Evolutionary conservation across 306 rosid genomes (phyloP), one percentile per base, ranked within the genome.

Genomic region (Parietaria judaica): DNA sequence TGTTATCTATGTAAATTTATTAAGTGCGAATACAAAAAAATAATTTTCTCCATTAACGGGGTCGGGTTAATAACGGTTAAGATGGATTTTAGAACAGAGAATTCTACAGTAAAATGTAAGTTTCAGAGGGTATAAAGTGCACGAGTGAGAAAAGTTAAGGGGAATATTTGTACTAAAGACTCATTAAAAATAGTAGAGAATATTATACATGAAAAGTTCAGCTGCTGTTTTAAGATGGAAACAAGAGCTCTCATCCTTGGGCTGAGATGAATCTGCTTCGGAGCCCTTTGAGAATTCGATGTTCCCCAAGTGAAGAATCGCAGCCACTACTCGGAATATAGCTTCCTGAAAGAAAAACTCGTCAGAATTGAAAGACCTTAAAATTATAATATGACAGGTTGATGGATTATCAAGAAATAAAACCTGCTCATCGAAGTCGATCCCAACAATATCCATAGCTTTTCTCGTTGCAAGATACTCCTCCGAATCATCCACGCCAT

Each of bases 381-480:
- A 34, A 37, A 46, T 49, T 39, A 12, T 3, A 61, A 55, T 49
- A 71, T 37, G 52, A 16, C 57, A 17, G 36, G 51, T 6, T 6
- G 36, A 55, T 58, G 51, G 56, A 68, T 59, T 60, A 58, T 51
- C 61, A 56, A 74, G 58, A 79, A 54, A 67, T n/a, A 34, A 51
- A 61, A 88, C 98, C 86, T 88, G 96, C 74, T 92, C 99, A 52
- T 72, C 65, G 65, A 76, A 67, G 67, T 68, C 83, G 45, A 92
- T 92, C 60, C 99, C 95, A 70, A 92, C 96, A 67, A 88, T 86
- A 59, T 82, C 90, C 99, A 92, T 92, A 43, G 99, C 99, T 60
- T 83, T 86, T 72, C 86, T 92, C 59, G 99, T 92, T 5, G 68
- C 72, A 58, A 82, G 67, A 64, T 88, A 92, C 81, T 92, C 96